Conservation (phyloP, 148 eudicot genomes). For the Camellia lanceoleosa region DNA sequence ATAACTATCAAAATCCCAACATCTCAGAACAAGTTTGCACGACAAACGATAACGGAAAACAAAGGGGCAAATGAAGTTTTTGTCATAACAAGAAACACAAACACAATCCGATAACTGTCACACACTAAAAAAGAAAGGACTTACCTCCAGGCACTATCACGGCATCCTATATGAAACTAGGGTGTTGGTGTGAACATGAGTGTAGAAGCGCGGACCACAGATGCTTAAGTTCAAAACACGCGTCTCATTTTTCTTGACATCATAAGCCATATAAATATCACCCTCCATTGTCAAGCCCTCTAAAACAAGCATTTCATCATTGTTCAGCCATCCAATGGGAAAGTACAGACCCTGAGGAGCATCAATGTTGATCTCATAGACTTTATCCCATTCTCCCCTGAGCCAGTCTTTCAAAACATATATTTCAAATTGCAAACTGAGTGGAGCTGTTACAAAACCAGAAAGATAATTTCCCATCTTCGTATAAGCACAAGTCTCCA, state of each 20-base stretch:
- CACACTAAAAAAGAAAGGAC: background rate
- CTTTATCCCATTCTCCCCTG: background rate
- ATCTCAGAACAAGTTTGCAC: background rate
- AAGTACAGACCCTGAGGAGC: background rate
- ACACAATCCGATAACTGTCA: background rate
- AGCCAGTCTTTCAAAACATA: background rate
- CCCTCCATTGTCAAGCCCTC: background rate
- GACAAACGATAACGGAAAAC: background rate
- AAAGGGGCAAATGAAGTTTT: background rate
- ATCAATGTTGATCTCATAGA: background rate
- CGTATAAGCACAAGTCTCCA: background rate
- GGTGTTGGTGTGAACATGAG: background rate
- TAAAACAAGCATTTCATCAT: background rate
- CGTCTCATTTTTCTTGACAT: background rate
- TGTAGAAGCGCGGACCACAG: background rate
- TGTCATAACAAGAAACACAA: no score
- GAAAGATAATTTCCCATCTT: conserved; percentile 1
- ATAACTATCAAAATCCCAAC: background rate
- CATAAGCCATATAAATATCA: background rate
- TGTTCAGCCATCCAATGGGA: background rate
- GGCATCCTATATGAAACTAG: background rate
- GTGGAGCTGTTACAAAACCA: background rate
- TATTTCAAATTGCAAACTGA: background rate
- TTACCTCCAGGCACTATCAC: background rate
- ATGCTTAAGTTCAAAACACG: background rate